phyloP scores from a whole-genome alignment of 768 basidiomycete species.

The Trametes cingulata region DNA sequence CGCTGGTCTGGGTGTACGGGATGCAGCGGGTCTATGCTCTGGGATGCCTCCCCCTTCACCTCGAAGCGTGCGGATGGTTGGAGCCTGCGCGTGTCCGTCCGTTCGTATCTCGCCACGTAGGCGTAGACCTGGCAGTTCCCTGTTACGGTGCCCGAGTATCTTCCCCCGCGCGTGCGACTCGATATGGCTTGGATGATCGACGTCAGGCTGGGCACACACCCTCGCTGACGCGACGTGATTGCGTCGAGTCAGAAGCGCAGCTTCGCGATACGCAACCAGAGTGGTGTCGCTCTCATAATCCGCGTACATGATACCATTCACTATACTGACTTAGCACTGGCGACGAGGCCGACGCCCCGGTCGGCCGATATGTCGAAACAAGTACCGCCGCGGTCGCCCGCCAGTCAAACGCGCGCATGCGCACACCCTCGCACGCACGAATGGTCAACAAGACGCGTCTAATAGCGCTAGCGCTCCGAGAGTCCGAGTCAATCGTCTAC shows the following conservation, averaged over 20 bases:
- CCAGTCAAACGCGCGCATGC: background rate
- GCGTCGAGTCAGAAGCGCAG: background rate
- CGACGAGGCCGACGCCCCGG: background rate
- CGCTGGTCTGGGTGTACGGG: too few relatives aligned
- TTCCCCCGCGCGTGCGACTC: background rate
- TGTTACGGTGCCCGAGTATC: background rate
- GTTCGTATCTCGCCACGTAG: too few relatives aligned
- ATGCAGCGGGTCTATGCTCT: too few relatives aligned
- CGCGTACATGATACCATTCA: background rate
- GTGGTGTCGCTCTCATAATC: background rate
- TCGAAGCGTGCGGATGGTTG: too few relatives aligned
- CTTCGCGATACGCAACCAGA: background rate
- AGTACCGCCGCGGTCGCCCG: background rate
- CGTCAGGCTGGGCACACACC: background rate
- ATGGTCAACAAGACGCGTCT: too few relatives aligned
- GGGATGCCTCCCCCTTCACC: too few relatives aligned
- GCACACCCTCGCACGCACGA: too few relatives aligned
- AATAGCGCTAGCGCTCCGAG: too few relatives aligned
- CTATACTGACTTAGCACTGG: background rate
- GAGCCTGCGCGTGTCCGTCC: too few relatives aligned
- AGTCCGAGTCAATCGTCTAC: too few relatives aligned
- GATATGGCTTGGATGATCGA: background rate
- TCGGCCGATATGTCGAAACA: slow-evolving; percentile 4
- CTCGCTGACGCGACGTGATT: background rate
- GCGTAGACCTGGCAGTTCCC: background rate